Percentiles rank a stretch among this genome's conserved stretches.
Conservation (phyloP, 2,329 filamentous ascomycete genomes). For the Aureobasidium sp. region DNA sequence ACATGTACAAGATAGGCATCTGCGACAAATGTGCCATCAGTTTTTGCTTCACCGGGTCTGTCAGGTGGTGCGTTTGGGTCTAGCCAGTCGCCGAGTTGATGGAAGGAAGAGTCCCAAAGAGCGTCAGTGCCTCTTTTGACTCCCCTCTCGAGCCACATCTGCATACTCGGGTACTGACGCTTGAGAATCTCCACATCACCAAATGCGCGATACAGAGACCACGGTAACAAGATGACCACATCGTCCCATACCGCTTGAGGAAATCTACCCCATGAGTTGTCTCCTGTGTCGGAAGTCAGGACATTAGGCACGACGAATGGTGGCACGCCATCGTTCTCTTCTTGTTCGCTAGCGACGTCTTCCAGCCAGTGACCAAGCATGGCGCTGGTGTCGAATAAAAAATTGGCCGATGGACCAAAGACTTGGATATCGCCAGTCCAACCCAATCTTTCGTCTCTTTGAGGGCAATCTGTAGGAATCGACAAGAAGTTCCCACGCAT, state of each 20-base stretch:
- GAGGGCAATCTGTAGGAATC: conserved; percentile 65
- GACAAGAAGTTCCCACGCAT: conserved; percentile 67
- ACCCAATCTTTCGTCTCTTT: conserved; percentile 60
- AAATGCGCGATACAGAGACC: conserved; percentile 37
- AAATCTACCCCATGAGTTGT: conserved; percentile 22
- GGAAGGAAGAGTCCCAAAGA: conserved; percentile 39
- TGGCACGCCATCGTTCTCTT: conserved; percentile 27
- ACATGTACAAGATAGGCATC: conserved; percentile 44
- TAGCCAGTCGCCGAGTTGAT: conserved; percentile 47
- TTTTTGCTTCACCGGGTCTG: conserved; percentile 36
- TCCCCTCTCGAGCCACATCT: conserved; percentile 40
- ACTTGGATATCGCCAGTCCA: conserved; percentile 61
- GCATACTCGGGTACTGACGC: conserved; percentile 41
- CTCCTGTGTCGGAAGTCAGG: conserved; percentile 12
- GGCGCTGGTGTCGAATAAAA: conserved; percentile 59
- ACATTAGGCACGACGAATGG: conserved; percentile 29
- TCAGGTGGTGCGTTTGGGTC: conserved; percentile 43
- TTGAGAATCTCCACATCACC: conserved; percentile 40
- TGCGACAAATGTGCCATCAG: conserved; percentile 41
- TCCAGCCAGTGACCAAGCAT: conserved; percentile 58
- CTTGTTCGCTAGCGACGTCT: conserved; percentile 48
- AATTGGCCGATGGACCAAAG: conserved; percentile 58
- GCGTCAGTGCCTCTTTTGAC: conserved; percentile 36
- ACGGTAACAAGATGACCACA: conserved; percentile 41
- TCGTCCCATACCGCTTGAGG: conserved; percentile 45